A percentile compares a stretch with the other conserved stretches of the same genome.
Conservation (phyloP, 768 basidiomycete species). For the Hygrophoropsis aurantiaca region DNA sequence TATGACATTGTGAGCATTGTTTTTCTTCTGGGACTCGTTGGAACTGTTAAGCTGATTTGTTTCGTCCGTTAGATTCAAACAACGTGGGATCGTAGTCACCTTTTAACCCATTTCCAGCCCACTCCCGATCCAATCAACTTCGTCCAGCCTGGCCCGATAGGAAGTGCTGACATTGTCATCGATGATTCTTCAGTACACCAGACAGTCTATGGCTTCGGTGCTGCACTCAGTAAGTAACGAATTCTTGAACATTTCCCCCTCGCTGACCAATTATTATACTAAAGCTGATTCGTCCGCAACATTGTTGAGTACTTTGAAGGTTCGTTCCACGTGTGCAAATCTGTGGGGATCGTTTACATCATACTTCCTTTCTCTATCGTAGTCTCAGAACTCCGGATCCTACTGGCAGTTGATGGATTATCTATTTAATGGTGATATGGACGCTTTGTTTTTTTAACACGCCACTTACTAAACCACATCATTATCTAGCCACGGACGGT, state of each 20-base stretch:
- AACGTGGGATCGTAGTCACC: slow-evolving; percentile 1
- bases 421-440: slow-evolving; percentile 26
- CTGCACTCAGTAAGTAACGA: slow-evolving; percentile 7
- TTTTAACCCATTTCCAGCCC: neutral
- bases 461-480: neutral
- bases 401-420: slow-evolving; percentile 28
- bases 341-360: neutral
- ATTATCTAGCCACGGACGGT: slow-evolving; percentile 21
- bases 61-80: slow-evolving; percentile 49
- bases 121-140: slow-evolving; percentile 1
- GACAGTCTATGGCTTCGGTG: slow-evolving; percentile 8
- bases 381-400: slow-evolving; percentile 22
- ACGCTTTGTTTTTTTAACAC: neutral
- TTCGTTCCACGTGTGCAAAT: neutral
- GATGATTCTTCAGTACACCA: slow-evolving; percentile 8
- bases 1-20: slow-evolving; percentile 42
- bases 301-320: slow-evolving; percentile 22
- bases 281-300: slow-evolving; percentile 25
- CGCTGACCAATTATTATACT: slow-evolving; percentile 1
- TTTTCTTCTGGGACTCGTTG: neutral
- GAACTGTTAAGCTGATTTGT: neutral
- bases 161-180: slow-evolving; percentile 19
- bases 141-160: slow-evolving; percentile 43
- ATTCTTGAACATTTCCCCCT: neutral
- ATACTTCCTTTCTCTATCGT: neutral